Percentiles rank a stretch among this genome's conserved stretches.
Evolutionary conservation across 2,329 filamentous ascomycete genomes (phyloP).

Genomic region (Cladophialophora psammophila): DNA sequence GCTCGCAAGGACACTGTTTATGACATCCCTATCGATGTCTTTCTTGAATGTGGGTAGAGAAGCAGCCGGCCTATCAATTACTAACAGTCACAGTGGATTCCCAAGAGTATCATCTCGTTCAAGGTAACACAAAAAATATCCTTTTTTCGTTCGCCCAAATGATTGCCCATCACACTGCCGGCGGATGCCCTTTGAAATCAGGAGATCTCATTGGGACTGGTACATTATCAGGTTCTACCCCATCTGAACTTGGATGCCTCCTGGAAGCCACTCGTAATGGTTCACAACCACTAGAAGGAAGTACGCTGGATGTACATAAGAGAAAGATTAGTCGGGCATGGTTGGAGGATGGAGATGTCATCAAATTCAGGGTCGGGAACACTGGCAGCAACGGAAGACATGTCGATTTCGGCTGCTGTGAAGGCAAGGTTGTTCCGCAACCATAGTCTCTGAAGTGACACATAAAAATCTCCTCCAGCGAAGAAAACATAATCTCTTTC

Average conservation of each 20-base stretch:
- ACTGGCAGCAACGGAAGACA: not conserved
- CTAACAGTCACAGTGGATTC: not conserved
- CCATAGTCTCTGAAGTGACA: not conserved
- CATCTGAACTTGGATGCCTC: slow-evolving; percentile 68
- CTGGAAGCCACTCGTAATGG: slow-evolving; percentile 58
- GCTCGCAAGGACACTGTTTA: not conserved
- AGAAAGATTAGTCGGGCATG: not conserved
- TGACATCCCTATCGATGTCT: not conserved
- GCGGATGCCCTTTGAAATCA: slow-evolving; percentile 74
- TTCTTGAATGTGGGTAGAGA: slow-evolving; percentile 8
- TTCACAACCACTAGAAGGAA: not conserved
- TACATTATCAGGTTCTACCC: slow-evolving; percentile 72
- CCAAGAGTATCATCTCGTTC: slow-evolving; percentile 53
- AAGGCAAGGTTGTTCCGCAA: not conserved
- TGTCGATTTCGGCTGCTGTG: not conserved
- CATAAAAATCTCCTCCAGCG: not conserved
- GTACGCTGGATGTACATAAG: not conserved
- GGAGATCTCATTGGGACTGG: slow-evolving; percentile 79
- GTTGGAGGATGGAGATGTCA: slow-evolving; percentile 6
- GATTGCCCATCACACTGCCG: slow-evolving; percentile 78
- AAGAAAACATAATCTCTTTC: not conserved
- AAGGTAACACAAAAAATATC: slow-evolving; percentile 68
- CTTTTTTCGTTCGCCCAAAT: slow-evolving; percentile 85
- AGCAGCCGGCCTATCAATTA: not conserved
- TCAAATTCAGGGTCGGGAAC: not conserved